These are phyloP conservation scores for Alternaria ethzedia DNA, from an alignment of 2,329 filamentous ascomycete genomes.

Conservation along the genomic window DNA sequence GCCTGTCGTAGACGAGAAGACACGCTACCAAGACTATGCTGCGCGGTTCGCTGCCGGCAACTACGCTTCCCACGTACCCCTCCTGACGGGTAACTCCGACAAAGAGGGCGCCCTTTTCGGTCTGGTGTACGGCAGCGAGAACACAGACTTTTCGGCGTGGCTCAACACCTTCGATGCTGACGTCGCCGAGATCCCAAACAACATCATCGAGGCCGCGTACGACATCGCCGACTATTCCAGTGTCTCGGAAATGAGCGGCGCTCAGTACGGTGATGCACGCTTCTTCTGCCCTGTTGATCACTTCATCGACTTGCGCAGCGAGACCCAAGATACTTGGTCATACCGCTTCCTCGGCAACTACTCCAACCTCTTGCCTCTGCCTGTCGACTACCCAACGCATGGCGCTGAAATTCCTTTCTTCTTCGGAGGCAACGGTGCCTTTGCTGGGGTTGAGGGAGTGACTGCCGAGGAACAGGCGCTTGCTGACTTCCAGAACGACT, in stretches of 20 bases:
- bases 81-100: conserved; percentile 36
- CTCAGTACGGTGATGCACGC: conserved; percentile 54
- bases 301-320: conserved; percentile 50
- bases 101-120: conserved; percentile 33
- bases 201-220: conserved; percentile 44
- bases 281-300: conserved; percentile 52
- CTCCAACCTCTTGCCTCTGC: conserved; percentile 35
- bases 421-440: conserved; percentile 55
- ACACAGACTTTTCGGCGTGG: conserved; percentile 51
- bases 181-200: conserved; percentile 47
- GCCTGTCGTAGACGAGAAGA: conserved; percentile 29
- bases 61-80: conserved; percentile 35
- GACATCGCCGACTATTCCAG: conserved; percentile 45
- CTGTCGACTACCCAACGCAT: conserved; percentile 47
- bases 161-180: conserved; percentile 55
- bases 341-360: conserved; percentile 55
- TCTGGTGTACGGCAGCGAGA: conserved; percentile 32
- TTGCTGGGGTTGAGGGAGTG: conserved; percentile 41
- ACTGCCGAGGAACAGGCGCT: conserved; percentile 50
- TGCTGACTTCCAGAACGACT: conserved; percentile 52
- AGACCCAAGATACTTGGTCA: conserved; percentile 50
- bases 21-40: conserved; percentile 28
- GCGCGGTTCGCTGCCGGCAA: conserved; percentile 30
- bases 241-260: conserved; percentile 52
- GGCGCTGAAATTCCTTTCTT: conserved; percentile 56